Percentiles rank a stretch among this genome's conserved stretches.
Evolutionary conservation across 2,329 filamentous ascomycete genomes (phyloP).

Genomic region (Dryadomyces quercivorus): DNA sequence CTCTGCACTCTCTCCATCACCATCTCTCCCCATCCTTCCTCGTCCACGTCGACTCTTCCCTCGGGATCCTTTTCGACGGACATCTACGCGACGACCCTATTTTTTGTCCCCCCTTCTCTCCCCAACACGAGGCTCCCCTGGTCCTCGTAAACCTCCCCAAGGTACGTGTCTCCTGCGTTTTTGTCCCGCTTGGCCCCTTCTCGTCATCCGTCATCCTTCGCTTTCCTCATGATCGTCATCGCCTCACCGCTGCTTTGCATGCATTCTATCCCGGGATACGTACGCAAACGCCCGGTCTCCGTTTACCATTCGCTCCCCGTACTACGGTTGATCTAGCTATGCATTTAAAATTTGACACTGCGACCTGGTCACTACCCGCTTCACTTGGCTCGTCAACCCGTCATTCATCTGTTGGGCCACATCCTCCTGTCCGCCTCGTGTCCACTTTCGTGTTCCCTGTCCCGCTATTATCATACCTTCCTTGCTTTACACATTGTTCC

Average conservation of each 20-base stretch:
- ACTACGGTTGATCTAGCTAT: background rate
- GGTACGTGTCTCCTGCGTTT: background rate
- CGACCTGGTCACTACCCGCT: background rate
- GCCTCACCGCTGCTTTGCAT: slow-evolving; percentile 2
- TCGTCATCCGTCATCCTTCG: slow-evolving; percentile 3
- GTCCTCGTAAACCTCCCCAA: background rate
- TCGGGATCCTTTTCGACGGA: too few relatives aligned
- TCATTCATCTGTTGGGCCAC: background rate
- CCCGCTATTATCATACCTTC: background rate
- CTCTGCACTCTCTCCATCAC: background rate
- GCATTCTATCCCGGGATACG: background rate
- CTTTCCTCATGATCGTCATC: background rate
- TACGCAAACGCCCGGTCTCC: background rate
- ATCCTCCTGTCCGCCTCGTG: background rate
- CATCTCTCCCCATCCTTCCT: background rate
- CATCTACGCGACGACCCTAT: background rate
- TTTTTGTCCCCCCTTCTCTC: background rate
- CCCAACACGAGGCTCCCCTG: background rate
- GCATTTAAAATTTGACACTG: background rate
- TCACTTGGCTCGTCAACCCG: background rate
- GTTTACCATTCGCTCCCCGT: background rate
- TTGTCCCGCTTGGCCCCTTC: background rate
- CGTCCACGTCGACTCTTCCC: background rate
- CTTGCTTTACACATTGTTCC: background rate
- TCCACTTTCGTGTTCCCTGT: background rate